These are phyloP conservation scores for Typha latifolia DNA, from an alignment of 176 grass and related monocot genomes.

Conservation along the genomic window DNA sequence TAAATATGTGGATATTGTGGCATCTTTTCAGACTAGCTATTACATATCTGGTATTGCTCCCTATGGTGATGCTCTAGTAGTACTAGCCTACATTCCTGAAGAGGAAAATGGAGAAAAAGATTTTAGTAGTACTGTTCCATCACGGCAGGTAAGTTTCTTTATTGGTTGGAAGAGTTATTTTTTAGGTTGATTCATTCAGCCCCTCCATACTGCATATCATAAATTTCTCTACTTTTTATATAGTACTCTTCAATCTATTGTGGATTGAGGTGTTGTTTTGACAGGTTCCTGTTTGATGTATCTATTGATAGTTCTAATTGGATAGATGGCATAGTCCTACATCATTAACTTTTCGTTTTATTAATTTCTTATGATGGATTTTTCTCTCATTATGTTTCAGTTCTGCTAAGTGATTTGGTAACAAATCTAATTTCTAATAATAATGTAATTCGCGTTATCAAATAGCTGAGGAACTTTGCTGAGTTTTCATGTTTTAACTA, in stretches of 20 bases:
- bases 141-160: slow-evolving; percentile 51
- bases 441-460: no score
- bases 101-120: slow-evolving; percentile 64
- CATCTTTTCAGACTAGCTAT: slow-evolving; percentile 88
- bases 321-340: no score
- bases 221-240: background rate
- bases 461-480: no score
- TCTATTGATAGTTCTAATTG: background rate
- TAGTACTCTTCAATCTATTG: background rate
- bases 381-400: slow-evolving; percentile 3
- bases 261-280: no score
- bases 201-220: background rate
- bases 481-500: no score
- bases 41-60: slow-evolving; percentile 94
- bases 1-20: slow-evolving; percentile 98
- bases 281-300: background rate
- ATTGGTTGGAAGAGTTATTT: background rate
- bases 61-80: slow-evolving; percentile 83
- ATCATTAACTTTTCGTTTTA: background rate
- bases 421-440: no score
- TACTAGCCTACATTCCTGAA: slow-evolving; percentile 84
- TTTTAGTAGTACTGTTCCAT: slow-evolving; percentile 38
- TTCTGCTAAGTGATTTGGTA: no score
- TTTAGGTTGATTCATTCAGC: background rate
- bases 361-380: background rate